Base-by-base conservation (phyloP, 768 basidiomycete species). In the Cyathus striatus region DNA sequence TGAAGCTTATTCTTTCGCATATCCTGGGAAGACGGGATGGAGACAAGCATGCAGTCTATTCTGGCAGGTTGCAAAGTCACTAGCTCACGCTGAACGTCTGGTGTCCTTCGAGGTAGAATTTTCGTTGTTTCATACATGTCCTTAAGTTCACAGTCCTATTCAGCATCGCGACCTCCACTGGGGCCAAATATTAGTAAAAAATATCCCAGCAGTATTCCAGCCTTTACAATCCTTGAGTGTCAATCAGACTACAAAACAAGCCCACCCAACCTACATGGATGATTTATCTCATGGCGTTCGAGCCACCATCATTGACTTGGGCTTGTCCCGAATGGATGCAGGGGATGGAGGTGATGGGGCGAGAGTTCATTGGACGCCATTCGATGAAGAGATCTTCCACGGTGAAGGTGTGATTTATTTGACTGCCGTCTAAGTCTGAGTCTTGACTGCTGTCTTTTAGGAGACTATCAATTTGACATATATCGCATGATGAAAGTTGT, bases 161-260 rank as follows among this genome's bases (percentile, higher is more conserved):
- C 41, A 99, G 95, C 96, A 99, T 63, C 91, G 96, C 23, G 96
- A 99, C 61, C 78, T 99, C n/a, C 96, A 99, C 54, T 91, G 90
- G 80, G 96, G 96, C 17, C 96, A 99, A 61, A 87, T 99, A 39
- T 74, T 99, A 6, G 80, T 98, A 38, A 82, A 83, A 55, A 70
- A 73, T 45, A 44, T 75, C 3, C 62, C 73, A 18, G 48, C 52
- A 12, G 46, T 23, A 14, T 33, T 51, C 26, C 50, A 52, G 48
- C 59, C 60, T 13, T 57, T 74, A 14, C 61, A 69, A 50, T 46
- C 59, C 5, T 37, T 69, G 38, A 58, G 64, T 43, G 45, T 67
- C 53, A 70, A 65, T 46, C 52, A 55, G 45, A 60, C 46, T 43
- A 43, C 54, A 39, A 58, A 55, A 26, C 51, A 52, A 48, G 9